Conservation (phyloP, 1,284 basidiomycete species). For the Ganoderma multipileum region DNA sequence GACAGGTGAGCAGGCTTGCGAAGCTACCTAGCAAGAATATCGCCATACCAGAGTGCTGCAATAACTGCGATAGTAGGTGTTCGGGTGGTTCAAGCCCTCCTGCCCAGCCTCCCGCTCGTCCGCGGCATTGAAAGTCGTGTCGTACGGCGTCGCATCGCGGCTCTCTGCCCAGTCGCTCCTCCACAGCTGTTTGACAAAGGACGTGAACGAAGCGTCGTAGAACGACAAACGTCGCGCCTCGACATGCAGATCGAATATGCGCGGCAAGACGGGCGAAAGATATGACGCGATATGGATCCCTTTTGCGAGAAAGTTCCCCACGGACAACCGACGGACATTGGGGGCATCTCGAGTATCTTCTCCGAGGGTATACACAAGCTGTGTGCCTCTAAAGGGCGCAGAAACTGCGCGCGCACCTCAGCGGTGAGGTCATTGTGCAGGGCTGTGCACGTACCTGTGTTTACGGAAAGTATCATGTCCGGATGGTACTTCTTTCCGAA, state of each 20-base stretch:
- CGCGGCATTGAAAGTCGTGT: constrained; percentile 54
- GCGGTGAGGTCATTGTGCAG: background rate
- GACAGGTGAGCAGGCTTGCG: background rate
- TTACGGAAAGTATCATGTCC: constrained; percentile 56
- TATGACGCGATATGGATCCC: constrained; percentile 51
- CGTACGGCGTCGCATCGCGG: constrained; percentile 54
- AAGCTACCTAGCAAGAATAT: background rate
- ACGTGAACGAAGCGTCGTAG: constrained; percentile 42
- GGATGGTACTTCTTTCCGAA: constrained; percentile 48
- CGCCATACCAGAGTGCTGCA: constrained; percentile 47
- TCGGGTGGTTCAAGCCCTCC: constrained; percentile 46
- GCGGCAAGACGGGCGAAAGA: constrained; percentile 49
- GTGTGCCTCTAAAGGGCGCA: constrained; percentile 56
- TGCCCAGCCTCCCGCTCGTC: constrained; percentile 48
- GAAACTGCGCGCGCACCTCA: constrained; percentile 43
- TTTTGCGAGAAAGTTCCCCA: constrained; percentile 49
- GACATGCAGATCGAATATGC: constrained; percentile 49
- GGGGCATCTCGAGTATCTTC: constrained; percentile 51
- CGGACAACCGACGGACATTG: constrained; percentile 47
- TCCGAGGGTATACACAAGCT: constrained; percentile 54
- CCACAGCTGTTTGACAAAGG: constrained; percentile 49
- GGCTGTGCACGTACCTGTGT: constrained; percentile 42
- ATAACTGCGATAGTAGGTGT: constrained; percentile 54
- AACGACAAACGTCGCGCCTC: constrained; percentile 52
- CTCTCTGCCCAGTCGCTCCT: constrained; percentile 58